Percentiles rank a stretch among this genome's conserved stretches.
These are phyloP conservation scores for Ramaria sp. DNA, from an alignment of 768 basidiomycete genomes.

Conservation along the genomic window DNA sequence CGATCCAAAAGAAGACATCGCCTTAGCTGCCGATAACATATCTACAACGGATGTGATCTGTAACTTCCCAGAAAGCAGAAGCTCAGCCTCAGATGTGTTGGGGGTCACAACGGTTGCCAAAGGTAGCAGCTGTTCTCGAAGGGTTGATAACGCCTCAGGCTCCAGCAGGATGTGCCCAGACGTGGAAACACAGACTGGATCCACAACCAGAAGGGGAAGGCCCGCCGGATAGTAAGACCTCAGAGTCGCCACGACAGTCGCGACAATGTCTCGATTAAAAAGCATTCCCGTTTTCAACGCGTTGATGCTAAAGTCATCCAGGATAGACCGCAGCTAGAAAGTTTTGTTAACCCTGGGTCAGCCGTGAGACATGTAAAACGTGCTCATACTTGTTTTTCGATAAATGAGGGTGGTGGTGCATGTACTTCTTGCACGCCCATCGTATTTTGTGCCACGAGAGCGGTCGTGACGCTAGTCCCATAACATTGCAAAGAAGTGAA, in stretches of 20 bases:
- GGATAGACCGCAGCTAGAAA: slow-evolving; percentile 51
- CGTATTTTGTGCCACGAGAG: slow-evolving; percentile 85
- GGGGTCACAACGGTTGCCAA: slow-evolving; percentile 69
- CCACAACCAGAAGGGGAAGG: slow-evolving; percentile 56
- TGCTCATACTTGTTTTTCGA: slow-evolving; percentile 55
- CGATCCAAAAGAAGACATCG: slow-evolving; percentile 37
- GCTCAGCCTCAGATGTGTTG: slow-evolving; percentile 71
- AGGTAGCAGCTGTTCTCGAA: slow-evolving; percentile 60
- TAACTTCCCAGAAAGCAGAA: slow-evolving; percentile 38
- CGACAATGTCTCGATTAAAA: slow-evolving; percentile 43
- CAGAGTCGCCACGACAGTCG: slow-evolving; percentile 41
- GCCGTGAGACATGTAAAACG: background rate
- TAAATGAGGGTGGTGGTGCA: slow-evolving; percentile 54
- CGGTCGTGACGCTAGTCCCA: slow-evolving; percentile 74
- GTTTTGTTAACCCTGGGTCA: background rate
- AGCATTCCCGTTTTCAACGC: slow-evolving; percentile 92
- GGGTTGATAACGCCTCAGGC: slow-evolving; percentile 45
- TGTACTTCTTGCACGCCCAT: slow-evolving; percentile 69
- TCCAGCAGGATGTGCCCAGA: slow-evolving; percentile 74
- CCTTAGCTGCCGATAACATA: slow-evolving; percentile 47
- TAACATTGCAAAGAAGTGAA: slow-evolving; percentile 72
- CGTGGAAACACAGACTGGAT: slow-evolving; percentile 88
- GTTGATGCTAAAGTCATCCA: slow-evolving; percentile 58
- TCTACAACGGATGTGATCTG: slow-evolving; percentile 39
- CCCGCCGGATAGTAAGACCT: slow-evolving; percentile 25